Evolutionary conservation across 2,329 filamentous ascomycete genomes (phyloP).

Genomic region (Alternaria rosae): DNA sequence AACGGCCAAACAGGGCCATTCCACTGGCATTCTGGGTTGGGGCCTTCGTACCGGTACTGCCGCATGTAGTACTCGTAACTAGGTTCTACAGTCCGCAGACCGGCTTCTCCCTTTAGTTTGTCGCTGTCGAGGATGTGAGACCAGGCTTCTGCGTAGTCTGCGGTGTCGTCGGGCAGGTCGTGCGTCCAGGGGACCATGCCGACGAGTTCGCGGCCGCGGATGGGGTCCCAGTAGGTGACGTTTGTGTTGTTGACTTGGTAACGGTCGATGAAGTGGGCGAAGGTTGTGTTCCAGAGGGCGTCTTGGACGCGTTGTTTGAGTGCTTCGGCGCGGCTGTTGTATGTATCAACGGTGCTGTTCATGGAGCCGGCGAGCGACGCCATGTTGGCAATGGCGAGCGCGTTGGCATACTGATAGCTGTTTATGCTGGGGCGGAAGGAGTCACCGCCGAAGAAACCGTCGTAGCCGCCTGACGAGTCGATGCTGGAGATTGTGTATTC

Average conservation of each 20-base stretch:
- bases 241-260: constrained; percentile 50
- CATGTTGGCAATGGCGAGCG: constrained; percentile 51
- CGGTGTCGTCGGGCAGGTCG: constrained; percentile 51
- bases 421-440: constrained; percentile 56
- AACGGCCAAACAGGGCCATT: constrained; percentile 57
- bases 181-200: constrained; percentile 56
- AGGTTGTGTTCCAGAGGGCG: constrained; percentile 54
- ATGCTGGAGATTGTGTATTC: constrained; percentile 57
- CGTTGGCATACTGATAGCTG: constrained; percentile 56
- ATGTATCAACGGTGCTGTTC: constrained; percentile 17
- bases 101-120: constrained; percentile 46
- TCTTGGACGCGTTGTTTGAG: constrained; percentile 51
- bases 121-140: constrained; percentile 47
- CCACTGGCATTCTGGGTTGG: constrained; percentile 54
- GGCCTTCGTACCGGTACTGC: constrained; percentile 52
- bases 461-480: constrained; percentile 50
- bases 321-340: constrained; percentile 37
- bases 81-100: constrained; percentile 54
- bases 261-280: constrained; percentile 56
- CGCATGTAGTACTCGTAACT: constrained; percentile 57
- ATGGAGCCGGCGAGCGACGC: constrained; percentile 42
- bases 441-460: constrained; percentile 53
- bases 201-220: constrained; percentile 55
- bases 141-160: constrained; percentile 50
- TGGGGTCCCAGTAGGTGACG: constrained; percentile 52